These are phyloP conservation scores for Candida bentonensis DNA, from an alignment of 805 yeast genomes.

Conservation along the genomic window DNA sequence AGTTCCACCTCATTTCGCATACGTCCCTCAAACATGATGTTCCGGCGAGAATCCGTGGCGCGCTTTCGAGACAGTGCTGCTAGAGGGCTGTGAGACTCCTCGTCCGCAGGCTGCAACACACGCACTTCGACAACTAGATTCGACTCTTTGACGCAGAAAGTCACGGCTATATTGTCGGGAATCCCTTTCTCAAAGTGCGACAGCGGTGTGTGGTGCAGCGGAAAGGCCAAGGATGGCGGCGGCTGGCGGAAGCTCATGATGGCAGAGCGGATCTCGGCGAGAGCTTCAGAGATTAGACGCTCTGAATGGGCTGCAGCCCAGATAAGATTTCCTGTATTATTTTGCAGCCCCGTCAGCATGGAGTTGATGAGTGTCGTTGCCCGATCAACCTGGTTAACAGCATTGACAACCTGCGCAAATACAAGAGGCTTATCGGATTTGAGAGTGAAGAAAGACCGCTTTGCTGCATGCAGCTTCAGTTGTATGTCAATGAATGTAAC, in stretches of 20 bases:
- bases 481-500: slow-evolving; percentile 8
- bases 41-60: neutral
- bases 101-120: neutral
- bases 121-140: neutral
- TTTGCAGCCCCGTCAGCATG: neutral
- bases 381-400: slow-evolving; percentile 1
- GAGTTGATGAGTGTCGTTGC: neutral
- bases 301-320: neutral
- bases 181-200: neutral
- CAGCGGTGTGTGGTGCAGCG: neutral
- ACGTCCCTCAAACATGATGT: neutral
- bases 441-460: neutral
- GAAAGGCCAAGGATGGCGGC: neutral
- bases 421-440: slow-evolving; percentile 1
- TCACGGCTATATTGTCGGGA: neutral
- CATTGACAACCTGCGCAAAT: slow-evolving; percentile 2
- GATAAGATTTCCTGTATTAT: neutral
- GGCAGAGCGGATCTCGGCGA: neutral
- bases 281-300: neutral
- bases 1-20: neutral
- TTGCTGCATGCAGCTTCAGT: slow-evolving; percentile 7
- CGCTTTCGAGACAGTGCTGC: neutral
- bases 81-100: neutral
- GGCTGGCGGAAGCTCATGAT: neutral
- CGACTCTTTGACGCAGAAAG: neutral